Base-by-base conservation (phyloP, 768 basidiomycete genomes). In the Pleurotus ostreatus region DNA sequence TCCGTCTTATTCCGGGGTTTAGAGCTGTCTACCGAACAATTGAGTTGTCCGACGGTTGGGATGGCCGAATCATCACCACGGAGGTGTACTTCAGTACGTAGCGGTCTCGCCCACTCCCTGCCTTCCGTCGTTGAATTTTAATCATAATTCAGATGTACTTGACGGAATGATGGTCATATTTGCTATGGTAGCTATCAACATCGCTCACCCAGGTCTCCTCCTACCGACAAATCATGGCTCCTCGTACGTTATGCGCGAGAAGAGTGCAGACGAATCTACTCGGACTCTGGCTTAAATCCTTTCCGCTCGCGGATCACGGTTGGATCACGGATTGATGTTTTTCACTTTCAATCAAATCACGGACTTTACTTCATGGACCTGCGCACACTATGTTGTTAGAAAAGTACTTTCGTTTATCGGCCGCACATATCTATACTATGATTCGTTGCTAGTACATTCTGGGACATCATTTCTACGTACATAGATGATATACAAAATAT, bases 121-220 rank as follows among this genome's bases (percentile, higher is more conserved):
- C 25, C 41, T 64, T 64, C 63, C 55, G 64, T 65, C 12, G 49
- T 66, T 12, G 64, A 66, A 57, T 55, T 12, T 65, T 65, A 64
- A 52, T 62, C 38, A 48, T 56, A 1, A 57, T 66, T 43, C 58
- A 82, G 81, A 81, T 62, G 67, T 77, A 5, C 68, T 83, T 22
- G 82, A 83, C 62, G 81, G 78, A 8, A 71, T 66, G 0, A 78
- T 80, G 73, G 69, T 83, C 45, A 63, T 71, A 7, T 58, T 82
- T 16, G 80, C 81, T 4, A 75, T 82, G 62, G 77, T 71, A 58
- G 72, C 74, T 1, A 64, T 80, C 44, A 80, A 80, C 65, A 52
- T 80, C 52, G 65, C 74, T 53, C 78, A 81, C 59, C 81, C 82
- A 3, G 77, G 77, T 5, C 51, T 63, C 16, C 67, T 79, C 26